Evolutionary conservation across 2,329 filamentous ascomycete species (phyloP).

Genomic region (Ophiostoma sp.): DNA sequence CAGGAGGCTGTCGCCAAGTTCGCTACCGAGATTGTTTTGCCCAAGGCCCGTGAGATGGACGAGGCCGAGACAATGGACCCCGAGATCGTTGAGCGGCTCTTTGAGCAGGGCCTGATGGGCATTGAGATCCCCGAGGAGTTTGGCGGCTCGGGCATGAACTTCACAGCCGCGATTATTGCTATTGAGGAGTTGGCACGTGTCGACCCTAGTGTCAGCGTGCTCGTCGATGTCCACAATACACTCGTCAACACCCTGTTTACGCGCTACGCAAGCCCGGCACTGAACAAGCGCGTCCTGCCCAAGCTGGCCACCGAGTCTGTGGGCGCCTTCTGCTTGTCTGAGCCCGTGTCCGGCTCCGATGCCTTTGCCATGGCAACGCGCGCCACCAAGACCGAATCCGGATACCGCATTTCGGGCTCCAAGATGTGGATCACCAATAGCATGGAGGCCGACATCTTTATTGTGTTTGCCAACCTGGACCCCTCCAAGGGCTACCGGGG

Average conservation of each 20-base stretch:
- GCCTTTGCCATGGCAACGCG: conserved; percentile 93
- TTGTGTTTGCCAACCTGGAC: conserved; percentile 95
- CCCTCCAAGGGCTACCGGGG: conserved; percentile 91
- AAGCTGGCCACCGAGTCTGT: conserved; percentile 83
- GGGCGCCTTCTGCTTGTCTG: conserved; percentile 86
- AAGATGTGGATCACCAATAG: conserved; percentile 99
- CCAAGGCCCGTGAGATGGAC: conserved; percentile 94
- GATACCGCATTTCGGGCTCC: conserved; percentile 80
- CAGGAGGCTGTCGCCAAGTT: conserved; percentile 86
- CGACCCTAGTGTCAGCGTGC: conserved; percentile 88
- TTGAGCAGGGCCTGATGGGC: conserved; percentile 96
- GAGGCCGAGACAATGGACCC: conserved; percentile 94
- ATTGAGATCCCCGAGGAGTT: conserved; percentile 97
- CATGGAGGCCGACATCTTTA: conserved; percentile 88
- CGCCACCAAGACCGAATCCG: conserved; percentile 73
- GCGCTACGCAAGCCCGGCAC: conserved; percentile 70
- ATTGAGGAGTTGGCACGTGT: conserved; percentile 95
- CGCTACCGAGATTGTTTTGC: conserved; percentile 78
- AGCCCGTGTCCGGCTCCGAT: conserved; percentile 88
- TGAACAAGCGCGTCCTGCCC: conserved; percentile 86
- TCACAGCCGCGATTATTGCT: conserved; percentile 89
- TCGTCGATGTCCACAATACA: conserved; percentile 98
- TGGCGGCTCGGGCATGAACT: conserved; percentile 97
- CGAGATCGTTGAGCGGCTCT: conserved; percentile 79
- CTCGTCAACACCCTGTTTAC: conserved; percentile 90